These are phyloP conservation scores for Keithomyces neogunnii DNA, from an alignment of 2,329 filamentous ascomycete genomes.

Conservation along the genomic window DNA sequence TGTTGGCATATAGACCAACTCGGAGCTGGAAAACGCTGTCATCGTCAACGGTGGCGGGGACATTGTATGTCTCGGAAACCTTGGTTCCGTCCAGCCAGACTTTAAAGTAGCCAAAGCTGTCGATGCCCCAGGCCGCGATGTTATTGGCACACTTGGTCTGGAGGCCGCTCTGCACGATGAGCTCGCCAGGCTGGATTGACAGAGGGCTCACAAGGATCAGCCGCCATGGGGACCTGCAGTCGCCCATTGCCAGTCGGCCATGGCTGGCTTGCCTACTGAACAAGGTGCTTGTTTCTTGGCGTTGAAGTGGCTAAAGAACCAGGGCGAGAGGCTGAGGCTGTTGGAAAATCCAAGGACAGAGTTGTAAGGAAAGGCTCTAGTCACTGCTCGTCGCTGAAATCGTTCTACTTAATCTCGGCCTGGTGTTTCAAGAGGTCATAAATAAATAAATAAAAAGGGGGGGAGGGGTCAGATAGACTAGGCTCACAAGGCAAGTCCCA, in stretches of 20 bases:
- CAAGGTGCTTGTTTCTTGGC: constrained; percentile 14
- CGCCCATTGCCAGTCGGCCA: no score
- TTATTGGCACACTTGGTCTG: constrained; percentile 33
- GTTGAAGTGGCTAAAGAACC: constrained; percentile 17
- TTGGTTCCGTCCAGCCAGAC: constrained; percentile 38
- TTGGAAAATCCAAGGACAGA: no score
- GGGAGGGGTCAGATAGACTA: no score
- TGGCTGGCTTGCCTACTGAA: no score
- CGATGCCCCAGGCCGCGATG: constrained; percentile 6
- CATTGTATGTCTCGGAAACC: constrained; percentile 29
- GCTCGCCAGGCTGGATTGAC: constrained; percentile 12
- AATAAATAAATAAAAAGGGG: no score
- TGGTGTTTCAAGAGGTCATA: no score
- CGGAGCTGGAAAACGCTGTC: constrained; percentile 31
- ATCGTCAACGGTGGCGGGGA: constrained; percentile 38
- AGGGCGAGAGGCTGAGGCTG: constrained; percentile 9
- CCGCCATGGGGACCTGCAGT: no score
- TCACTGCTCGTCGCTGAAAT: no score
- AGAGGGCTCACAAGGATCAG: constrained; percentile 13
- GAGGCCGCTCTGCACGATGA: constrained; percentile 21
- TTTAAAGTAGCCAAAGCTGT: constrained; percentile 34
- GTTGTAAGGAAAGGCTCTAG: no score
- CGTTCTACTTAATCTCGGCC: no score
- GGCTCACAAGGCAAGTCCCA: no score
- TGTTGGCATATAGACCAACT: constrained; percentile 35